phyloP scores from a whole-genome alignment of 2,329 filamentous ascomycete species.

The Fusarium zealandicum region DNA sequence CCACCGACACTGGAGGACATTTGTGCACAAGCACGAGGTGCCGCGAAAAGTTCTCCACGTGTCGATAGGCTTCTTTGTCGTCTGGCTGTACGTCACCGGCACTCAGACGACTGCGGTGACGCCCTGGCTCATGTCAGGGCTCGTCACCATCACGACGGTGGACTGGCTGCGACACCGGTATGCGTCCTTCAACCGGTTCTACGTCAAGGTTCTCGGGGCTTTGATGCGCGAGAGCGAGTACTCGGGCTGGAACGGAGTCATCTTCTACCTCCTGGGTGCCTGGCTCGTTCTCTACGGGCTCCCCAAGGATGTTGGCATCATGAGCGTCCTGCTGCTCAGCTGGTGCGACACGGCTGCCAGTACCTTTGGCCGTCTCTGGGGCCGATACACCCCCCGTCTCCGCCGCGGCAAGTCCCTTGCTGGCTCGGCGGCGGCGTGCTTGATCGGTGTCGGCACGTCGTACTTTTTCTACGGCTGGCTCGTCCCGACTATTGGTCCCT shows the following conservation, averaged over 20 bases:
- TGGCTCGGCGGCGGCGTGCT: constrained; percentile 83
- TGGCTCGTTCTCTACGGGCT: constrained; percentile 87
- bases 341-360: constrained; percentile 99
- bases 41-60: constrained; percentile 93
- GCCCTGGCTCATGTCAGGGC: constrained; percentile 79
- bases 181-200: constrained; percentile 82
- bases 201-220: constrained; percentile 83
- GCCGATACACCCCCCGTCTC: constrained; percentile 85
- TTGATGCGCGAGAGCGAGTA: constrained; percentile 98
- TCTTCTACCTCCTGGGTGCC: constrained; percentile 92
- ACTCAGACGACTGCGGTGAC: constrained; percentile 80
- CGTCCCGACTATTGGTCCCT: constrained; percentile 71
- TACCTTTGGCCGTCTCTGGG: constrained; percentile 90
- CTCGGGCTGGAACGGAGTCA: constrained; percentile 92
- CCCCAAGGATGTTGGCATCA: constrained; percentile 90
- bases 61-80: constrained; percentile 92
- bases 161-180: constrained; percentile 87
- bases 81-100: constrained; percentile 83
- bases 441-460: constrained; percentile 83
- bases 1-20: constrained; percentile 87
- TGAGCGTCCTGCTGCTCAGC: constrained; percentile 87
- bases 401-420: constrained; percentile 90
- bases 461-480: constrained; percentile 88
- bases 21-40: constrained; percentile 97
- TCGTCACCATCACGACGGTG: constrained; percentile 83